Conservation (phyloP, 1,139 yeast genomes). For the Arxiozyma heterogenica region DNA sequence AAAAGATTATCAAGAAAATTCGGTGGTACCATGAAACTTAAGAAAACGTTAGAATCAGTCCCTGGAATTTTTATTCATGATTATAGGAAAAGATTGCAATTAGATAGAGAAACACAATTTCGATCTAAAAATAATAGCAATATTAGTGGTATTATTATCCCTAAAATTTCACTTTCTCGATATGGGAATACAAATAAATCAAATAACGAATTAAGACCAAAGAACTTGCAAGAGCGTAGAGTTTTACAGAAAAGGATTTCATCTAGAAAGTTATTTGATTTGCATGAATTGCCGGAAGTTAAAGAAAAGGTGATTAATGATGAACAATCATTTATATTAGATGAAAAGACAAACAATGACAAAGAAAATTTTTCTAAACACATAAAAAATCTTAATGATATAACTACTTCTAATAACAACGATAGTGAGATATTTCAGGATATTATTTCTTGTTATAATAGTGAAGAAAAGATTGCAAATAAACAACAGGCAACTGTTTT, state of each 20-base stretch:
- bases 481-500: not conserved
- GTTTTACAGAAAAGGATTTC: conserved; percentile 5
- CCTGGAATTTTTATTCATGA: conserved; percentile 26
- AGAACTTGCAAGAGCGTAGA: conserved; percentile 2
- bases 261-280: not conserved
- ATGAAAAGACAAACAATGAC: not conserved
- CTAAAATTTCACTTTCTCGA: not conserved
- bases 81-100: conserved; percentile 10
- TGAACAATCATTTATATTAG: not conserved
- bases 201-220: not conserved
- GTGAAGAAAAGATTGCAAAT: not conserved
- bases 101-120: not conserved
- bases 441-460: conserved; percentile 20
- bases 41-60: conserved; percentile 26
- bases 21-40: conserved; percentile 25
- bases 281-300: not conserved
- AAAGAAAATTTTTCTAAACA: not conserved
- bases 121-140: not conserved
- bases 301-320: not conserved
- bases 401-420: conserved; percentile 7
- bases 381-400: not conserved
- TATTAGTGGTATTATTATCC: not conserved
- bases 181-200: not conserved
- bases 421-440: conserved; percentile 24
- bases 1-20: conserved; percentile 20